Base-by-base conservation (phyloP, 2,329 filamentous ascomycete species). In the Colletotrichum lupini region DNA sequence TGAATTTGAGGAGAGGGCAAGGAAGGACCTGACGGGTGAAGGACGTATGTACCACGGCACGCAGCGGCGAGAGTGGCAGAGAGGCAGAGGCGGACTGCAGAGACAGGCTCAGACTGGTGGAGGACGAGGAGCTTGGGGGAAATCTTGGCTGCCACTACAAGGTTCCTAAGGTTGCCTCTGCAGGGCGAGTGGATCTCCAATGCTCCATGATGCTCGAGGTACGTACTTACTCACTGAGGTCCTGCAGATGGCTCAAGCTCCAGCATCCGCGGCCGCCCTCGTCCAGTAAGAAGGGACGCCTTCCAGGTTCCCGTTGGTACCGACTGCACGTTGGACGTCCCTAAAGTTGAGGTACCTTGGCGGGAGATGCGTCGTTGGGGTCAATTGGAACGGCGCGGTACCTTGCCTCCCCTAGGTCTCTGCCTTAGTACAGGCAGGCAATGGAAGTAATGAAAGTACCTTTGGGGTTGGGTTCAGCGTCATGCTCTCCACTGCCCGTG, bases 121-220 rank as follows among this genome's bases (percentile, higher is more conserved):
- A 30, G 37, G 42, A 63, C 12, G 26, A 19, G 62, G 62, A 65
- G 57, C 65, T 67, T 68, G 30, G 68, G 68, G 68, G 68, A 24
- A 53, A 52, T 61, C 68, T 72, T 68, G 64, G 64, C 68, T 68
- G 26, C 26, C 22, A 46, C 28, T n/a, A 22, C 61, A 53, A 22
- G 19, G 61, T 53, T 63, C 28, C 28, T 6, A 42, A 42, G 37
- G 37, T 61, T 71, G 37, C 56, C 32, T 52, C 61, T 61, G 53
- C 62, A 59, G 55, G 42, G 69, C 32, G 59, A 64, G 32, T 72
- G 69, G 66, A 67, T 62, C 63, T 68, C 37, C 37, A 42, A 42
- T 42, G 37, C 37, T 42, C 69, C 69, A 69, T 67, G 26, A 55
- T 28, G 52, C 53, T 55, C 30, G 19, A 49, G 42, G 42, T n/a